Evolutionary conservation across 2,329 filamentous ascomycete genomes (phyloP).

Genomic region (Diplocarpon rosae): DNA sequence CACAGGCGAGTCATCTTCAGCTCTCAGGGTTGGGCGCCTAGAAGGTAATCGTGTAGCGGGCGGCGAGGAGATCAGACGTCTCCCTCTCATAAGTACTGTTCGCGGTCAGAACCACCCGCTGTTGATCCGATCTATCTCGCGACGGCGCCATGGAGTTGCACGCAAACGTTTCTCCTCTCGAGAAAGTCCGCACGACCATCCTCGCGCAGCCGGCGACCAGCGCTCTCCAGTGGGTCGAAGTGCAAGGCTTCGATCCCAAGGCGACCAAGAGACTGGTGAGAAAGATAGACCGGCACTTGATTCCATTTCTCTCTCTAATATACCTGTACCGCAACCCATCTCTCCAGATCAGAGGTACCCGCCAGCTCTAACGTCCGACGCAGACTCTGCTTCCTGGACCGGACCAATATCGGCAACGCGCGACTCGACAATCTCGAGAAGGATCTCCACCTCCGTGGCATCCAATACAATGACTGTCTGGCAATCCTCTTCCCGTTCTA

Average conservation of each 20-base stretch:
- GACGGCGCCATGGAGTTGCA: background rate
- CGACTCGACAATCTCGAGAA: constrained; percentile 18
- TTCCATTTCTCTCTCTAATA: constrained; percentile 48
- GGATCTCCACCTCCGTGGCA: constrained; percentile 28
- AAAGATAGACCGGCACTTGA: constrained; percentile 44
- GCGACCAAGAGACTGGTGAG: constrained; percentile 40
- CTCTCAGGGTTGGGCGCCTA: background rate
- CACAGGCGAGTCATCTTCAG: background rate
- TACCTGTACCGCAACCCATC: constrained; percentile 31
- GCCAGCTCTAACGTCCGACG: background rate
- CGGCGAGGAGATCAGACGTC: background rate
- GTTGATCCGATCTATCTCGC: background rate
- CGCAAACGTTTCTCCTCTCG: background rate
- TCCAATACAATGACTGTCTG: constrained; percentile 21
- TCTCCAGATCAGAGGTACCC: no score
- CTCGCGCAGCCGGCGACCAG: background rate
- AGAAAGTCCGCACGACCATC: background rate
- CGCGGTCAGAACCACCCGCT: background rate
- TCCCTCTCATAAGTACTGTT: background rate
- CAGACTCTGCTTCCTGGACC: constrained; percentile 13
- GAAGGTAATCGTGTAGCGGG: background rate
- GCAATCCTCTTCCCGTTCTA: constrained; percentile 20
- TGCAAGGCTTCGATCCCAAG: constrained; percentile 26
- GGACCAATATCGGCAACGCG: constrained; percentile 20
- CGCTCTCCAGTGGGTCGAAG: constrained; percentile 4